Percentiles rank a stretch among this genome's conserved stretches.
Evolutionary conservation across 2,329 filamentous ascomycete species (phyloP).

Genomic region (Coniella lustricola): DNA sequence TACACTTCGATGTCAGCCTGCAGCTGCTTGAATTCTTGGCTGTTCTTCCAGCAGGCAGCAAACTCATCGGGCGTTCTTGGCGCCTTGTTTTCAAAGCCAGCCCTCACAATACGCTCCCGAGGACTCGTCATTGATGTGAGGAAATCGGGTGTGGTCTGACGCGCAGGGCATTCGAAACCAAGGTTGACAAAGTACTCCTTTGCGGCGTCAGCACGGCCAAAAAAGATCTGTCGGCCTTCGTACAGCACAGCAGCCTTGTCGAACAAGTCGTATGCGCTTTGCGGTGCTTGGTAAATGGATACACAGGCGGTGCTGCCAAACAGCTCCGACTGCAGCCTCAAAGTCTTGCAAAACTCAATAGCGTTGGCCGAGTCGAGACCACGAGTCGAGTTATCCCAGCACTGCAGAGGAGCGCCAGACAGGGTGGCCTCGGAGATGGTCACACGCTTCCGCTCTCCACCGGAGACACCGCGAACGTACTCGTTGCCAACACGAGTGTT

Average conservation of each 20-base stretch:
- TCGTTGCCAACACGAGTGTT: slow-evolving; percentile 71
- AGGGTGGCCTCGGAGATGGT: slow-evolving; percentile 55
- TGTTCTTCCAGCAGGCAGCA: slow-evolving; percentile 50
- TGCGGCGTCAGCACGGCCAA: slow-evolving; percentile 53
- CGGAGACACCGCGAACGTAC: slow-evolving; percentile 66
- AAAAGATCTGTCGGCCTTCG: slow-evolving; percentile 56
- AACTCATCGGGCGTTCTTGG: slow-evolving; percentile 58
- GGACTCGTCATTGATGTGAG: slow-evolving; percentile 62
- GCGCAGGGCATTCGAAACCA: slow-evolving; percentile 59
- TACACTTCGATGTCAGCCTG: slow-evolving; percentile 50
- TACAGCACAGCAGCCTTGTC: slow-evolving; percentile 54
- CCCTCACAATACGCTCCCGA: slow-evolving; percentile 46
- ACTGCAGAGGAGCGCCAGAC: slow-evolving; percentile 54
- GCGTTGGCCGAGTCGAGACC: slow-evolving; percentile 71
- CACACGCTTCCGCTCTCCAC: slow-evolving; percentile 65
- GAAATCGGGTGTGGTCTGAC: slow-evolving; percentile 66
- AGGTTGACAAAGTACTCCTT: slow-evolving; percentile 60
- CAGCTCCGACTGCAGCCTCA: slow-evolving; percentile 61
- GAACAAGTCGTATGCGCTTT: slow-evolving; percentile 57
- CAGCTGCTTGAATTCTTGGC: slow-evolving; percentile 41
- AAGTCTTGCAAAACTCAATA: slow-evolving; percentile 65
- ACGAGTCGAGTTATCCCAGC: slow-evolving; percentile 67
- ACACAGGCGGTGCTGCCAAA: slow-evolving; percentile 60
- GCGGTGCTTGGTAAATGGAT: slow-evolving; percentile 67
- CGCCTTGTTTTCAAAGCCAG: slow-evolving; percentile 48